phyloP scores from a whole-genome alignment of 2,329 filamentous ascomycete genomes.

The Fusarium stilboides region DNA sequence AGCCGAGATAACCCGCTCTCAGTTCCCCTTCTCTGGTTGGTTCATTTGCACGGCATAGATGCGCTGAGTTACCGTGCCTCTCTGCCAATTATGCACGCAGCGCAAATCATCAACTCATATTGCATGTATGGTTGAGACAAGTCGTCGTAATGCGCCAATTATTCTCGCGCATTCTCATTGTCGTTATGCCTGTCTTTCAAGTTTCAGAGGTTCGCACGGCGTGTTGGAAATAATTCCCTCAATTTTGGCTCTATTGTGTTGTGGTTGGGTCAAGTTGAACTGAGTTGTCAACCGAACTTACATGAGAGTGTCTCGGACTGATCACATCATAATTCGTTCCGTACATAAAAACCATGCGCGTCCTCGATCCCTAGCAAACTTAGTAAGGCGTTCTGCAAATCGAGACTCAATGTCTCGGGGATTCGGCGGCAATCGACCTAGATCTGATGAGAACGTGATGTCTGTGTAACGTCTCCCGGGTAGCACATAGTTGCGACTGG shows the following conservation, averaged over 20 bases:
- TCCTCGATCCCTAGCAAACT: slow-evolving; percentile 13
- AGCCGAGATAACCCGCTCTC: slow-evolving; percentile 10
- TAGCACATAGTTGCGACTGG: slow-evolving; percentile 41
- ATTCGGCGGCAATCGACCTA: neutral
- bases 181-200: slow-evolving; percentile 13
- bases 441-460: slow-evolving; percentile 2
- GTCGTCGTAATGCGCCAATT: slow-evolving; percentile 16
- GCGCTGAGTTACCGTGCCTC: slow-evolving; percentile 10
- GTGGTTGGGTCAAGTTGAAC: neutral
- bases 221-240: slow-evolving; percentile 22
- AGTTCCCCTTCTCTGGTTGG: slow-evolving; percentile 1
- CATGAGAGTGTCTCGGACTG: neutral
- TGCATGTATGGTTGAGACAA: slow-evolving; percentile 22
- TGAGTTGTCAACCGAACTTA: neutral
- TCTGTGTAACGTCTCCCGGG: slow-evolving; percentile 39
- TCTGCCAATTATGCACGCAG: slow-evolving; percentile 18
- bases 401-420: slow-evolving; percentile 1
- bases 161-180: slow-evolving; percentile 11
- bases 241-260: neutral
- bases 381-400: neutral
- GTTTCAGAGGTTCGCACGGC: slow-evolving; percentile 2
- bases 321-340: neutral
- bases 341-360: neutral
- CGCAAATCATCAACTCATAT: slow-evolving; percentile 16
- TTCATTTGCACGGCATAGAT: neutral